Evolutionary conservation across 2,329 filamentous ascomycete genomes (phyloP), one percentile per base, ranked within the genome.

Genomic region (Kalmusia sp.): DNA sequence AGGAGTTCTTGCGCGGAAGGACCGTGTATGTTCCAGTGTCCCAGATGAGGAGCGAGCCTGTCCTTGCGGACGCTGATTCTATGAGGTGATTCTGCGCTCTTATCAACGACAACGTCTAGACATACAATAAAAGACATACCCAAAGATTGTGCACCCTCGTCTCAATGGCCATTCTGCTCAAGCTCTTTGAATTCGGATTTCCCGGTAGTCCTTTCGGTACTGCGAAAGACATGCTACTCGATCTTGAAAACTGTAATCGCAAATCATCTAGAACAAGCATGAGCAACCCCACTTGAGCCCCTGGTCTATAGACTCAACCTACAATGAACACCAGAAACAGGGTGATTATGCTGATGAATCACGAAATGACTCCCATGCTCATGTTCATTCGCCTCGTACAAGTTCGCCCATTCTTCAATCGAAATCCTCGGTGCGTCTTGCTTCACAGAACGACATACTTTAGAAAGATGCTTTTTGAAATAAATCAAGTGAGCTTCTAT

Each of bases 311-410:
- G 39, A 7, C 14, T 15, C 4, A n/a, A 51, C 37, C 31, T 57
- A 66, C 59, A 89, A 67, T 88, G 85, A 1, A 81, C 80, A 21
- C 88, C 87, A 8, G 88, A 86, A 37, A 89, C 70, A 1, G 88
- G 88, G 66, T 91, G 88, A 64, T 90, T 87, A 67, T 91, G 87
- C 65, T 91, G 87, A 68, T 91, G 87, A 31, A 91, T 80, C 46
- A 91, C 84, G 64, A 90, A 91, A 31, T 78, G 74, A 19, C 72
- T 70, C 7, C 82, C 82, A 37, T 78, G 55, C 0, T 67, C 50
- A 51, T 79, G 72, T 44, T 77, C 68, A 57, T 82, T 83, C 9
- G 75, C 69, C n/a, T 64, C 62, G 62, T 84, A 85, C 2, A 84
- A 66, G 3, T 73, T 63, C 21, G 67, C 54, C 69, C 80, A 84